These are phyloP conservation scores for Cyclotella baltica DNA, from an alignment of 108 stramenopile genomes.

Conservation along the genomic window DNA sequence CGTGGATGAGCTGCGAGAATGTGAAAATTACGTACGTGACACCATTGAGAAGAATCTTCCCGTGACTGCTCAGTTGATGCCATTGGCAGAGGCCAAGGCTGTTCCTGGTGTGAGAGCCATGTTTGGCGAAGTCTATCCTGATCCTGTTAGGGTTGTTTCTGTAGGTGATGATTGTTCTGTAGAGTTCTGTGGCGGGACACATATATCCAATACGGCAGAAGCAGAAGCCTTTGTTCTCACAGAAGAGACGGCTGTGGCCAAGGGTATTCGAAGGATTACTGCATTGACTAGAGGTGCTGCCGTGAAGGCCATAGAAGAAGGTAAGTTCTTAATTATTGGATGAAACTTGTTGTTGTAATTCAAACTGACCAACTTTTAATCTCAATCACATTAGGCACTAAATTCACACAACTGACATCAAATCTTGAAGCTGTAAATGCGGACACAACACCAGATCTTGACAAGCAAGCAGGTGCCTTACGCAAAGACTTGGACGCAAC, in stretches of 20 bases:
- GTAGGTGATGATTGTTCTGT: slow-evolving; percentile 91
- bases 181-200: slow-evolving; percentile 94
- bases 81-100: slow-evolving; percentile 82
- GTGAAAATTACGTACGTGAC: slow-evolving; percentile 89
- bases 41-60: slow-evolving; percentile 67
- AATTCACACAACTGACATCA: slow-evolving; percentile 58
- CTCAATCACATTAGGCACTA: slow-evolving; percentile 11
- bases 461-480: slow-evolving; percentile 81
- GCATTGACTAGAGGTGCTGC: slow-evolving; percentile 78
- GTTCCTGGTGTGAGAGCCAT: slow-evolving; percentile 96
- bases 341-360: not conserved
- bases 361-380: not conserved
- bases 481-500: slow-evolving; percentile 85
- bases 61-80: slow-evolving; percentile 74
- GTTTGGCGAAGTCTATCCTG: slow-evolving; percentile 99
- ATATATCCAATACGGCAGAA: slow-evolving; percentile 80
- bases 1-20: slow-evolving; percentile 76
- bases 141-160: slow-evolving; percentile 95
- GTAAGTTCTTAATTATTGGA: slow-evolving; percentile 28
- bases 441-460: slow-evolving; percentile 62
- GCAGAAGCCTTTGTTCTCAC: slow-evolving; percentile 83
- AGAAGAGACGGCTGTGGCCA: slow-evolving; percentile 87
- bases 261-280: slow-evolving; percentile 87
- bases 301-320: slow-evolving; percentile 67
- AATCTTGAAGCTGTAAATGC: slow-evolving; percentile 60